A percentile compares a stretch with the other conserved stretches of the same genome.
phyloP scores from a whole-genome alignment of 768 basidiomycete genomes.

The Suillus sp. region DNA sequence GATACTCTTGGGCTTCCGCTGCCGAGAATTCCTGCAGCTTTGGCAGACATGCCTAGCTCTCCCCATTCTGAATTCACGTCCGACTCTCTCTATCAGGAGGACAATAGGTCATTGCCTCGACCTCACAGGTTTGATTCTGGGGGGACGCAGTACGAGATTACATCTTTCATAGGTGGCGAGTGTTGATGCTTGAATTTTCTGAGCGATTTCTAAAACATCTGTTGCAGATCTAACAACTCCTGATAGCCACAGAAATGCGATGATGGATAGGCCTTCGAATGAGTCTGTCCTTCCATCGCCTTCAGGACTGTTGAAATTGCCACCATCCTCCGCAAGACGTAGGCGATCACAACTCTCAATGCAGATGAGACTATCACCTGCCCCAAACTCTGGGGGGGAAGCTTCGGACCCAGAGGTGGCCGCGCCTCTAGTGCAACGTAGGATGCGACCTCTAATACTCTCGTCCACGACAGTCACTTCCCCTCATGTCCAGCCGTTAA shows the following conservation, averaged over 20 bases:
- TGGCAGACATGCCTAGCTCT: constrained; percentile 24
- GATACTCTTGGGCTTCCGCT: constrained; percentile 14
- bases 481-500: constrained; percentile 13
- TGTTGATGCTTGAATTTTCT: constrained; percentile 11
- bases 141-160: constrained; percentile 68
- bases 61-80: constrained; percentile 21
- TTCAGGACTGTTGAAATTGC: constrained; percentile 3
- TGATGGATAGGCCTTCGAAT: constrained; percentile 12
- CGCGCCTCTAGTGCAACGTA: neutral
- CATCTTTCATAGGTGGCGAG: constrained; percentile 67
- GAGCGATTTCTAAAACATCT: constrained; percentile 7
- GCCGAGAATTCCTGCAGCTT: constrained; percentile 28
- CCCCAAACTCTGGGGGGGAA: constrained; percentile 10
- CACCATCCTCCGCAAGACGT: constrained; percentile 1
- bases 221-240: constrained; percentile 38
- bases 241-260: constrained; percentile 16
- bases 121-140: constrained; percentile 40
- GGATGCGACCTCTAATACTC: constrained; percentile 10
- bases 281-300: constrained; percentile 1
- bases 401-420: neutral
- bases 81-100: constrained; percentile 21
- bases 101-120: constrained; percentile 18
- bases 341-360: constrained; percentile 4
- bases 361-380: neutral
- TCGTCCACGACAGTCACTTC: constrained; percentile 27